Evolutionary conservation across 305 asterid genomes (phyloP).

Genomic region (Rubia occidens): DNA sequence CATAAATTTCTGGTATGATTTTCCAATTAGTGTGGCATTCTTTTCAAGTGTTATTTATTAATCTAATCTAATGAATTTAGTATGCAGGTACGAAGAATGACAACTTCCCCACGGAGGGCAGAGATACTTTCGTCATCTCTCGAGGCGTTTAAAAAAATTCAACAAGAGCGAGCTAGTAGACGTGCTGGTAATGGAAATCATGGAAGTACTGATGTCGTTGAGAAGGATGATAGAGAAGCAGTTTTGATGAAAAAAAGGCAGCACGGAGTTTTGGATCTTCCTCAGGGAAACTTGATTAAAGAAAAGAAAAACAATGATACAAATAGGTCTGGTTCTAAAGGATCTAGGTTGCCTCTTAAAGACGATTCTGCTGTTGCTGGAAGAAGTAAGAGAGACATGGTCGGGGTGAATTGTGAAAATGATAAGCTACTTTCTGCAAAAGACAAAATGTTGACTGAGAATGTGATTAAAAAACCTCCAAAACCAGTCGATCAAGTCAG

Average conservation of each 20-base stretch:
- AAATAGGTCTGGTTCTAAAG: slow-evolving; percentile 36
- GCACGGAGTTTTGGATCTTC: slow-evolving; percentile 31
- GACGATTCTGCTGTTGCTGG: slow-evolving; percentile 38
- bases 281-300: slow-evolving; percentile 37
- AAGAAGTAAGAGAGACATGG: slow-evolving; percentile 40
- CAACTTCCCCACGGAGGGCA: slow-evolving; percentile 96
- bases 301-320: slow-evolving; percentile 44
- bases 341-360: slow-evolving; percentile 40
- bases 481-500: slow-evolving; percentile 45
- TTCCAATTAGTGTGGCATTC: not conserved
- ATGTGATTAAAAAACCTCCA: slow-evolving; percentile 34
- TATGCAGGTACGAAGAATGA: slow-evolving; percentile 93
- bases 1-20: not conserved
- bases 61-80: slow-evolving; percentile 14
- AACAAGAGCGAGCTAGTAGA: slow-evolving; percentile 58
- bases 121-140: slow-evolving; percentile 96
- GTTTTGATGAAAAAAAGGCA: slow-evolving; percentile 29
- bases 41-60: slow-evolving; percentile 16
- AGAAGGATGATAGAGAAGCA: slow-evolving; percentile 27
- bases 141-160: slow-evolving; percentile 91
- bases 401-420: slow-evolving; percentile 33
- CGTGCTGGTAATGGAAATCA: slow-evolving; percentile 31
- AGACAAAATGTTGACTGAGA: slow-evolving; percentile 39
- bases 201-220: slow-evolving; percentile 32
- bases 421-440: slow-evolving; percentile 42